Conservation (phyloP, 2,329 filamentous ascomycete species). For the Rutstroemia sydowiana region DNA sequence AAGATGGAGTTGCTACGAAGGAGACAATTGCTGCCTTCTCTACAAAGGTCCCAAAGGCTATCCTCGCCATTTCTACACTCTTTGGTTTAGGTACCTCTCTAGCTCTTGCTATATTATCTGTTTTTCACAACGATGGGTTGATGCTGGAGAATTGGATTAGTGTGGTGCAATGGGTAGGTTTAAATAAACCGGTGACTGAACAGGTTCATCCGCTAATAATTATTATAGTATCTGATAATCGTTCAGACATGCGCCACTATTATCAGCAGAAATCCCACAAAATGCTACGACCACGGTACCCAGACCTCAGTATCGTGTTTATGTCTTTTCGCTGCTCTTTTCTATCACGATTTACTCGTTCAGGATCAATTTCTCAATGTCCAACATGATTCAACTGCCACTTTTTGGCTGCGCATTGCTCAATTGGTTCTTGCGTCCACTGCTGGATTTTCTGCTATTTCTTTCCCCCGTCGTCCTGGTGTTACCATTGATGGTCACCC, state of each 20-base stretch:
- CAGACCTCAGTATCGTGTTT: constrained; percentile 43
- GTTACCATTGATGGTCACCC: constrained; percentile 50
- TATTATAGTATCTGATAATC: constrained; percentile 40
- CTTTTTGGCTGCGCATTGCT: constrained; percentile 40
- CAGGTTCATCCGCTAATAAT: constrained; percentile 13
- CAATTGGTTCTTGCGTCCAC: constrained; percentile 40
- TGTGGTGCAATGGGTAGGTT: constrained; percentile 55
- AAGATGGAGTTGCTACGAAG: constrained; percentile 60
- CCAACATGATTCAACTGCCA: constrained; percentile 16
- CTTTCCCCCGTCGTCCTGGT: constrained; percentile 59
- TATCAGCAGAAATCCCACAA: constrained; percentile 43
- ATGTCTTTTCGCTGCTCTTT: constrained; percentile 37
- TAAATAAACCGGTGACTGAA: constrained; percentile 25
- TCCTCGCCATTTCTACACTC: constrained; percentile 46
- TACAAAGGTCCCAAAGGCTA: constrained; percentile 47
- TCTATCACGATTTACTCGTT: constrained; percentile 38
- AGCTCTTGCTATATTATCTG: constrained; percentile 46
- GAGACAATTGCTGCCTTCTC: constrained; percentile 58
- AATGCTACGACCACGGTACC: constrained; percentile 46
- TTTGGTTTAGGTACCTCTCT: constrained; percentile 49
- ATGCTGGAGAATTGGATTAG: constrained; percentile 53
- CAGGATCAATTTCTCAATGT: constrained; percentile 17
- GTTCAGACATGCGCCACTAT: constrained; percentile 45
- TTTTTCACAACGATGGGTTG: constrained; percentile 34
- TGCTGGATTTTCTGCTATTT: constrained; percentile 42